These are phyloP conservation scores for Gentiana macrophylla DNA, from an alignment of 257 asterid genomes.

Conservation along the genomic window DNA sequence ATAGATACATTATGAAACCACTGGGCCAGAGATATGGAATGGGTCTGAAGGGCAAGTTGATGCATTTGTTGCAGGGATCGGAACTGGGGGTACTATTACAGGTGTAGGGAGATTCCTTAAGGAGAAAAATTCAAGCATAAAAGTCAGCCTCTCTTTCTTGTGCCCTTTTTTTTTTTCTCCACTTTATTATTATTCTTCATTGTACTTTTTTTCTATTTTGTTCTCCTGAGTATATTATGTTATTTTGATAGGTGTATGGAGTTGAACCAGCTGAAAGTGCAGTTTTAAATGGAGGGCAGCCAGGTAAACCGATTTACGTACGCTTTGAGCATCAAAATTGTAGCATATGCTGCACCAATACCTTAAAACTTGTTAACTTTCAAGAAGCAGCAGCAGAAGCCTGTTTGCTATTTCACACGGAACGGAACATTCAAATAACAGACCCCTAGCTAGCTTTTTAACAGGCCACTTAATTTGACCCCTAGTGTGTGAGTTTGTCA, in stretches of 20 bases:
- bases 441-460: no score
- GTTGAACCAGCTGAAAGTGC: conserved; percentile 42
- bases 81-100: conserved; percentile 44
- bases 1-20: conserved; percentile 39
- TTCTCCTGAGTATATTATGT: background rate
- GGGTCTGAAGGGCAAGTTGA: conserved; percentile 28
- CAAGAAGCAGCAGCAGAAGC: no score
- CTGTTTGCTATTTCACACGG: no score
- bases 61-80: conserved; percentile 33
- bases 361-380: no score
- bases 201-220: background rate
- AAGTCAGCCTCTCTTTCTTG: conserved; percentile 15
- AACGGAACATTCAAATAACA: no score
- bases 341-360: no score
- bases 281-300: conserved; percentile 25
- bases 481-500: no score
- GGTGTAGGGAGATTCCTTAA: conserved; percentile 45
- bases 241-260: conserved; percentile 26
- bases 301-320: conserved; percentile 15
- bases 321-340: no score
- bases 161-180: background rate
- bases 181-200: background rate
- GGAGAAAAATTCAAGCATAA: conserved; percentile 30
- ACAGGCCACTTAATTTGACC: no score
- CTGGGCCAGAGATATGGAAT: conserved; percentile 48